Conservation (phyloP, 176 grass and related monocot genomes). For the Pontederia paniculata region DNA sequence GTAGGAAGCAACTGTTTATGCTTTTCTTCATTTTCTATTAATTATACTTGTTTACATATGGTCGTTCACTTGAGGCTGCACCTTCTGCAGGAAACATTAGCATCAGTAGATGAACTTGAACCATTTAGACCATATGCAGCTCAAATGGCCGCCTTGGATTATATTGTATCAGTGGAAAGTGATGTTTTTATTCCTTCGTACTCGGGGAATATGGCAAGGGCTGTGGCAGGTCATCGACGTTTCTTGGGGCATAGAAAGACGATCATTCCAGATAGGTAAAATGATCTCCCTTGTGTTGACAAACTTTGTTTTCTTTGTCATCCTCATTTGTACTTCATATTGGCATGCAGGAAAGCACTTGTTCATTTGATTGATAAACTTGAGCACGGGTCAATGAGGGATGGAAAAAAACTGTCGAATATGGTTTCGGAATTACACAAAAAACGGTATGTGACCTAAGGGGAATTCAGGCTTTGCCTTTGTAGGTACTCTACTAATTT, state of each 20-base stretch:
- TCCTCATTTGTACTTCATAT: constrained; percentile 8
- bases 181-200: constrained; percentile 47
- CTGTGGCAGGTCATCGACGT: constrained; percentile 41
- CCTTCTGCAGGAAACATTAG: constrained; percentile 65
- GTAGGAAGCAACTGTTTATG: no score
- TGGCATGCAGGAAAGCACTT: constrained; percentile 59
- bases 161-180: constrained; percentile 47
- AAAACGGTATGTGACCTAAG: constrained; percentile 39
- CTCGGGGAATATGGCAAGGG: constrained; percentile 50
- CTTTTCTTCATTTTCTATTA: no score
- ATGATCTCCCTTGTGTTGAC: background rate
- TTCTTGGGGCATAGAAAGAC: constrained; percentile 79
- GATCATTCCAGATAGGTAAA: constrained; percentile 77
- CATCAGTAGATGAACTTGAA: constrained; percentile 61
- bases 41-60: background rate
- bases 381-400: constrained; percentile 36
- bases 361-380: constrained; percentile 87
- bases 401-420: constrained; percentile 54
- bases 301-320: background rate
- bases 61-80: background rate
- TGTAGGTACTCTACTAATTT: background rate
- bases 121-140: constrained; percentile 39
- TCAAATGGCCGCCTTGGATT: constrained; percentile 56
- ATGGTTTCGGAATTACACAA: constrained; percentile 57
- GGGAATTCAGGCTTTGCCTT: background rate